These are phyloP conservation scores for Colletotrichum higginsianum DNA, from an alignment of 2,329 filamentous ascomycete species.

Conservation along the genomic window DNA sequence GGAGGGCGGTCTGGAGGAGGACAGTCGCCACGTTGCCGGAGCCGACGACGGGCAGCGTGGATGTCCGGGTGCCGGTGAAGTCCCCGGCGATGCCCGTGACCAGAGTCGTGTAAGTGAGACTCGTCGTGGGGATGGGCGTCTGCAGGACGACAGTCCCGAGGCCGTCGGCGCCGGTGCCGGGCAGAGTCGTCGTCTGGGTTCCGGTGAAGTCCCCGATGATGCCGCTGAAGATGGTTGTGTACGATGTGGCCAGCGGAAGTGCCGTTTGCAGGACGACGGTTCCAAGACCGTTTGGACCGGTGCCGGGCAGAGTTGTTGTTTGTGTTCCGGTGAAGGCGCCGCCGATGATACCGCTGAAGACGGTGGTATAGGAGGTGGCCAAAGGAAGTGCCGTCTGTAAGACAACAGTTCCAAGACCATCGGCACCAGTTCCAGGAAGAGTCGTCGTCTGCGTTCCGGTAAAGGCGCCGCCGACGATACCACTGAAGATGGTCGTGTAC, in stretches of 20 bases:
- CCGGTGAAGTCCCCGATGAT: constrained; percentile 21
- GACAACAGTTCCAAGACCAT: no score
- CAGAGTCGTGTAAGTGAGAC: constrained; percentile 16
- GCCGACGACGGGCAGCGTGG: constrained; percentile 1
- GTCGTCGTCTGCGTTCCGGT: constrained; percentile 9
- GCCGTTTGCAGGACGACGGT: constrained; percentile 29
- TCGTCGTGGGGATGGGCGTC: constrained; percentile 25
- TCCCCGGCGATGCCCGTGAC: constrained; percentile 18
- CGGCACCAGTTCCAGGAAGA: background rate
- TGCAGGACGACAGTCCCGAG: constrained; percentile 21
- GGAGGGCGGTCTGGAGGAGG: background rate
- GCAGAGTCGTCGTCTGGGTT: constrained; percentile 18
- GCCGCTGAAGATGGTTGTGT: constrained; percentile 19
- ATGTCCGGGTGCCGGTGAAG: constrained; percentile 14
- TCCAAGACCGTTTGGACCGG: background rate
- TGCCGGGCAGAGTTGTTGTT: constrained; percentile 2
- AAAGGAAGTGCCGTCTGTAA: no score
- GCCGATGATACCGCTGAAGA: no score
- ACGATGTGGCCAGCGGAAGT: background rate
- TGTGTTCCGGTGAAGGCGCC: no score
- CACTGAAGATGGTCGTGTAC: constrained; percentile 14
- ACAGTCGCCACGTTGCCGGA: background rate
- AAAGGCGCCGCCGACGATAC: constrained; percentile 14
- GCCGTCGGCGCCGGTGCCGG: constrained; percentile 1
- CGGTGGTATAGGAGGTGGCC: no score